Evolutionary conservation across 805 yeast genomes (phyloP), one percentile per base, ranked within the genome.

Genomic region (Starmerella cellae): DNA sequence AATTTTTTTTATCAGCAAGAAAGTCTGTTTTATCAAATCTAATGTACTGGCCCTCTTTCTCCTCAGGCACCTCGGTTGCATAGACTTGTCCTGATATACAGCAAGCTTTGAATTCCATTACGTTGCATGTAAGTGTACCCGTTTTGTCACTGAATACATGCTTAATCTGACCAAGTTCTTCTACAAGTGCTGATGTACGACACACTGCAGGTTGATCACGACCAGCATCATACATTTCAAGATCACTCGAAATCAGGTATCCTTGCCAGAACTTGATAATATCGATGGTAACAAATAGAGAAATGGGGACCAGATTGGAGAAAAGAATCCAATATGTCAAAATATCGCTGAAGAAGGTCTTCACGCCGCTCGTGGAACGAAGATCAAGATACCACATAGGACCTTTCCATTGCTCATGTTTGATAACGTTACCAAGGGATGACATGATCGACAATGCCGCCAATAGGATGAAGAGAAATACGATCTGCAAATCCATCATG

Each of bases 121-220:
- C 79, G 57, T 91, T 91, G 61, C 96, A 67, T 0, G 99, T 91
- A 45, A 91, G 68, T 0, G 99, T 91, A 24, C 99, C 99, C 0
- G 99, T 91, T 59, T 91, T 91, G 61, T 91, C 99, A 60, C 95
- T 82, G 64, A 91, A 91, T 19, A 91, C 82, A 57, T 85, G 87
- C 58, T 88, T 93, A 55, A 91, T 87, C 60, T 91, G 99, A 22
- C 99, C 99, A 50, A 91, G 68, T 55, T 91, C 98, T 61, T 91
- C 99, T 5, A 91, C 98, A 53, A 91, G 69, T 13, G 95, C 81
- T 1, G 97, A 88, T 0, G 98, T 88, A 50, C 98, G 70, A 17
- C 91, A 95, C 4, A 87, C 85, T 0, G 96, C 80, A 2, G 98
- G 97, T 0, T 95, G 85, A 56, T 91, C 97, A 0, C 85, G 73